Percentiles rank a stretch among this genome's conserved stretches.
Evolutionary conservation across 306 rosid species (phyloP).

Genomic region (Malus sieversii): DNA sequence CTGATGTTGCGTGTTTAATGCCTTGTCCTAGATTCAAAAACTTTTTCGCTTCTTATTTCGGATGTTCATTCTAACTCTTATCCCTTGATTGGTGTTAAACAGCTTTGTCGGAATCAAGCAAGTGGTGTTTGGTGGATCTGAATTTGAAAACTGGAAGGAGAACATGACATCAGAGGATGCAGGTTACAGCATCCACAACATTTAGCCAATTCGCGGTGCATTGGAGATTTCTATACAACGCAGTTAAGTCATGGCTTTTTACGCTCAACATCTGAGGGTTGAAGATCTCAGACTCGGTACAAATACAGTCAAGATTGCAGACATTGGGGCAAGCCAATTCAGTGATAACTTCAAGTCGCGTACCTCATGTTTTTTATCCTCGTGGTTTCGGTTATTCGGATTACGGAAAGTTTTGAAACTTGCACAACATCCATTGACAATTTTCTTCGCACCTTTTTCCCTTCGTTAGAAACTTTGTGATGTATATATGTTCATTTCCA

Average conservation of each 20-base stretch:
- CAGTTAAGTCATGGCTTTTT: too few species aligned
- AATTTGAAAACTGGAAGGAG: constrained; percentile 88
- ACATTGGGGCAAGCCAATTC: background rate
- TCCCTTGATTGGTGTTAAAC: background rate
- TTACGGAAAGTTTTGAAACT: too few species aligned
- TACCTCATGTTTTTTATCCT: background rate
- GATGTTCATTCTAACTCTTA: background rate
- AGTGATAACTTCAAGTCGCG: background rate
- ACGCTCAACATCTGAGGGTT: background rate
- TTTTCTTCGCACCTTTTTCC: too few species aligned
- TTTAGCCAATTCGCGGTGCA: constrained; percentile 31
- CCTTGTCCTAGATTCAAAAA: background rate
- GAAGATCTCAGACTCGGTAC: background rate
- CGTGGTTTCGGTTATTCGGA: too few species aligned
- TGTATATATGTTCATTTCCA: too few species aligned
- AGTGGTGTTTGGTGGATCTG: constrained; percentile 68
- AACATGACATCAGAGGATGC: constrained; percentile 64
- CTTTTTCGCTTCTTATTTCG: background rate
- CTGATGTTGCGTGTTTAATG: background rate
- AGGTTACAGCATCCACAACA: constrained; percentile 62
- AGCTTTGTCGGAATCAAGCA: constrained; percentile 83
- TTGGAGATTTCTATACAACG: background rate
- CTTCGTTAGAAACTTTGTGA: too few species aligned
- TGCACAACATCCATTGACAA: too few species aligned
- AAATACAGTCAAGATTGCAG: background rate